Evolutionary conservation across 2,329 filamentous ascomycete genomes (phyloP), one percentile per base, ranked within the genome.

Genomic region (Clonostachys rhizophaga): DNA sequence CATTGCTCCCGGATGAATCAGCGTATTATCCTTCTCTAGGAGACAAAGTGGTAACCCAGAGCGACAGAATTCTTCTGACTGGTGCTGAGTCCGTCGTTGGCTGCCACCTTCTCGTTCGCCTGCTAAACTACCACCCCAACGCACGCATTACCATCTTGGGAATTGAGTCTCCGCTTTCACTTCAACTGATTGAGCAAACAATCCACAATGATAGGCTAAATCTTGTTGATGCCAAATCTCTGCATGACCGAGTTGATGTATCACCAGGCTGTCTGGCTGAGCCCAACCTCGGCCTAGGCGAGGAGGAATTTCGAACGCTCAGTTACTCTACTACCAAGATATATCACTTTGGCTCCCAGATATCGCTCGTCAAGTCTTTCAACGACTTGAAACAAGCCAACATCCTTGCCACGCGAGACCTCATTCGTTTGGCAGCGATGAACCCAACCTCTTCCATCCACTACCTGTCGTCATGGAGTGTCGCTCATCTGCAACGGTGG

Each of bases 301-400:
- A 51, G 33, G 47, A 51, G 5, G 53, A 49, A 3, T 59, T 59
- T 43, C 49, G 48, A 13, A 46, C 52, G 34, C 56, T 60, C 4
- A 57, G 56, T 14, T 49, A 51, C 39, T 51, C 42, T 11, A 45
- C 58, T 11, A 48, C 55, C 20, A 45, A 54, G 11, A 58, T 58
- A 46, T 58, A 58, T 48, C 55, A 58, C 42, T 51, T 58, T n/a
- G 57, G 57, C 30, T 54, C 56, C 16, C 55, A 56, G 34, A 54
- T 58, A 18, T 60, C 56, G 8, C 50, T 60, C 11, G 49, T 60
- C 20, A 56, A 56, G 49, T 55, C 56, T 3, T 60, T 57, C 46
- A 44, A 45, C 14, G 49, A 52, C 20, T 47, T 58, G 40, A 54
- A 54, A 45, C 44, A 49, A 4, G 39, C 49, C 47, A 60, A 60